Percentiles rank a stretch among this genome's conserved stretches.
These are phyloP conservation scores for Eucalyptus curtisii DNA, from an alignment of 345 rosid species.

Conservation along the genomic window DNA sequence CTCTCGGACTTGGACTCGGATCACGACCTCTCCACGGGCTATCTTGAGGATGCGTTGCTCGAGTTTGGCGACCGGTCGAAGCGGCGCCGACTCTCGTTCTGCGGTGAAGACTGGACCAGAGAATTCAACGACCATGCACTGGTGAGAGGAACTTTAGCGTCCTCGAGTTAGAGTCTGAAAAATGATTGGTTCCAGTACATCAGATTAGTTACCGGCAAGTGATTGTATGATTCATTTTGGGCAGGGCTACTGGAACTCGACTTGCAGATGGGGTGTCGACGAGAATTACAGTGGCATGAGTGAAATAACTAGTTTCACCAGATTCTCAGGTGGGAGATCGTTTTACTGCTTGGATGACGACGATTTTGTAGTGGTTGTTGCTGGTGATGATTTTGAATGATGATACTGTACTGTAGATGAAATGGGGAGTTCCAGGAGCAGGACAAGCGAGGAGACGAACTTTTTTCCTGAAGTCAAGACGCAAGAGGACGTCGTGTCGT, in stretches of 20 bases:
- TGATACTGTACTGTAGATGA: background rate
- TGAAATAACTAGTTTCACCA: constrained; percentile 7
- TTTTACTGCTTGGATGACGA: background rate
- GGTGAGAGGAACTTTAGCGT: background rate
- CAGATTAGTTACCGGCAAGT: background rate
- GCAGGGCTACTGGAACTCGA: constrained; percentile 45
- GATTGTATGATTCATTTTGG: background rate
- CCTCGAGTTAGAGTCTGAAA: background rate
- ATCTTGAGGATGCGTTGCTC: constrained; percentile 73
- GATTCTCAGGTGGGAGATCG: constrained; percentile 26
- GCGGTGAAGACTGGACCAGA: background rate
- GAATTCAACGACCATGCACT: background rate
- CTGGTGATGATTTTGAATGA: background rate
- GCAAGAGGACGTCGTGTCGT: constrained; percentile 17
- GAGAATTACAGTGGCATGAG: constrained; percentile 45
- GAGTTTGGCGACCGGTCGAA: constrained; percentile 59
- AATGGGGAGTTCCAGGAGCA: background rate
- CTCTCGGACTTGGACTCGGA: constrained; percentile 27
- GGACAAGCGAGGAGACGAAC: constrained; percentile 21
- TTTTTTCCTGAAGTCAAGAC: constrained; percentile 27
- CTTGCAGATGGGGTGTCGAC: constrained; percentile 34
- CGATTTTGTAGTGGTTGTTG: background rate
- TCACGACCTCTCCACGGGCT: constrained; percentile 67
- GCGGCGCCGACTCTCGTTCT: constrained; percentile 41
- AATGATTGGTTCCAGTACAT: background rate